Conservation (phyloP, 805 yeast genomes). For the Priceomyces melissophilus region DNA sequence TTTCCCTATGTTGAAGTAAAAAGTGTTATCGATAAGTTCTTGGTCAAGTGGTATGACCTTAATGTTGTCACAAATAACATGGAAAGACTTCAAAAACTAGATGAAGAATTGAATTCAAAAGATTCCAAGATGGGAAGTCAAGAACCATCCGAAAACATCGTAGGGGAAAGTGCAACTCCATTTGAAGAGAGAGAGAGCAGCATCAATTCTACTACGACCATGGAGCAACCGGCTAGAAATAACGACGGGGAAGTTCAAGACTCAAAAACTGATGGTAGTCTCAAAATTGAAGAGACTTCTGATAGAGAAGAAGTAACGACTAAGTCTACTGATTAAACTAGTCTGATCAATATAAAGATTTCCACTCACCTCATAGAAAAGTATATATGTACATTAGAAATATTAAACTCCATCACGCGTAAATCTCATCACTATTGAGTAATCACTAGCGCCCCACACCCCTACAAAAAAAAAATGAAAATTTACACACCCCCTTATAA, state of each 20-base stretch:
- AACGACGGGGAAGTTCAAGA: no score
- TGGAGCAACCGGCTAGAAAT: no score
- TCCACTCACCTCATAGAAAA: neutral
- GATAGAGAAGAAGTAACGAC: no score
- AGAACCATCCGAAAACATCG: neutral
- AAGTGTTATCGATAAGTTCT: conserved; percentile 15
- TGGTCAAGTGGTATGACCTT: conserved; percentile 17
- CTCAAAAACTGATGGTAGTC: no score
- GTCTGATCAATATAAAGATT: no score
- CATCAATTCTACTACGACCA: no score
- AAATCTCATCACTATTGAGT: conserved; percentile 2
- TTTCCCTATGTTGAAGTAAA: conserved; percentile 16
- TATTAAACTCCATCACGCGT: neutral
- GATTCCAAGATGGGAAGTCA: conserved; percentile 4
- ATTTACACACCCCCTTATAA: conserved; percentile 6
- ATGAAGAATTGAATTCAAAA: conserved; percentile 7
- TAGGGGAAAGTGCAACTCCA: no score
- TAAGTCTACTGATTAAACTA: no score
- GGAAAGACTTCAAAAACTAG: conserved; percentile 9
- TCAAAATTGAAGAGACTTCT: no score
- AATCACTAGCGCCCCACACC: neutral
- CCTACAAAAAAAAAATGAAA: conserved; percentile 2
- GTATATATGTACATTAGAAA: neutral
- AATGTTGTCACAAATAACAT: conserved; percentile 14
- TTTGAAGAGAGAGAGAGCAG: no score